phyloP scores from a whole-genome alignment of 1,139 yeast species.

The Pichia sp. region DNA sequence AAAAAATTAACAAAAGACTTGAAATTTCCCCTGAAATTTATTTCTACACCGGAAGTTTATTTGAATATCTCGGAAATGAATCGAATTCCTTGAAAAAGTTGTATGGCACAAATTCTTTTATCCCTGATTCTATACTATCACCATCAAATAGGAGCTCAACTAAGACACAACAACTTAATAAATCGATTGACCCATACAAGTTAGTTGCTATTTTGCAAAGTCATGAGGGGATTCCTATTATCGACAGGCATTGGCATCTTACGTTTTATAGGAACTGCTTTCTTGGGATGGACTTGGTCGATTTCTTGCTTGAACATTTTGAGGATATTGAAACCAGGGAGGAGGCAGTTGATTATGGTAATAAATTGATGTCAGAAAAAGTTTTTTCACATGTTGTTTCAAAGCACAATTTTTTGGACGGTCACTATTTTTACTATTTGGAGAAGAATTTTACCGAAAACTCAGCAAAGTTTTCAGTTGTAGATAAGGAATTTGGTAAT shows the following conservation, averaged over 20 bases:
- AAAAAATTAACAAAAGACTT: conserved; percentile 36
- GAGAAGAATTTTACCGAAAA: conserved; percentile 39
- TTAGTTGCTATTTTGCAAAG: conserved; percentile 68
- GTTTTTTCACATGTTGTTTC: conserved; percentile 76
- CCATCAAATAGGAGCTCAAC: not conserved
- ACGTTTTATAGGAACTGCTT: conserved; percentile 73
- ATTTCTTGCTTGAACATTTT: conserved; percentile 77
- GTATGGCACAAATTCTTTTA: not conserved
- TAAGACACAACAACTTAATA: conserved; percentile 36
- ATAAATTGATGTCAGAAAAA: conserved; percentile 63
- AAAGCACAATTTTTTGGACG: conserved; percentile 82
- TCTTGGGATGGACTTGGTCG: conserved; percentile 77
- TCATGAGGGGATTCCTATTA: conserved; percentile 52
- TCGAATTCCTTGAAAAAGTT: conserved; percentile 14
- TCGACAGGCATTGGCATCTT: conserved; percentile 90
- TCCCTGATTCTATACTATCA: conserved; percentile 1
- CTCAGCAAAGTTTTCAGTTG: not conserved
- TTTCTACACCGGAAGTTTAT: conserved; percentile 84
- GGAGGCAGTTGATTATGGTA: conserved; percentile 79
- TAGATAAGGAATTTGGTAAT: not conserved
- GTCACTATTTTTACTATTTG: conserved; percentile 83
- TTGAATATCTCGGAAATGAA: conserved; percentile 50
- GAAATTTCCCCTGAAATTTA: conserved; percentile 67
- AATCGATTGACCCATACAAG: conserved; percentile 39
- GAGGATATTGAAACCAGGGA: conserved; percentile 77